phyloP scores from a whole-genome alignment of 1,284 basidiomycete species.

The Pseudozyma sp. region DNA sequence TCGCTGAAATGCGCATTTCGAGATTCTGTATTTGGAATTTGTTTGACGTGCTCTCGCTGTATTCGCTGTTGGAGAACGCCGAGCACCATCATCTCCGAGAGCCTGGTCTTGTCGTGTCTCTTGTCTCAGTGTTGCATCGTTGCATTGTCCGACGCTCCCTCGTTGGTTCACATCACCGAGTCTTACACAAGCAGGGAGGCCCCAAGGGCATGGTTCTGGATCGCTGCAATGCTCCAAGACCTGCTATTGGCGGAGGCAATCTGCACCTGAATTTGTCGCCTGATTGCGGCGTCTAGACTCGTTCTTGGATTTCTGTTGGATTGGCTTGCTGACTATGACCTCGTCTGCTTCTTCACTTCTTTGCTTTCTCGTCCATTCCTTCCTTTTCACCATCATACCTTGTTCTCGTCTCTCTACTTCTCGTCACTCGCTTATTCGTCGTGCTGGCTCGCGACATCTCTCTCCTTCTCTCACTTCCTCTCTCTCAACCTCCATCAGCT shows the following conservation, averaged over 20 bases:
- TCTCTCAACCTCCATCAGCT: constrained; percentile 49
- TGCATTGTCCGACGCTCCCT: background rate
- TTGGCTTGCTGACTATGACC: constrained; percentile 7
- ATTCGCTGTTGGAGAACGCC: constrained; percentile 21
- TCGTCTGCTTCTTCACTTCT: background rate
- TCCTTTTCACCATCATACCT: background rate
- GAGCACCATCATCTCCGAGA: constrained; percentile 30
- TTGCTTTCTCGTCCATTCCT: background rate
- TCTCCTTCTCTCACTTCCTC: background rate
- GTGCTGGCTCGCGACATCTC: constrained; percentile 25
- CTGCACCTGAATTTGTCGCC: too few species aligned
- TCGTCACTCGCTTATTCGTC: constrained; percentile 1
- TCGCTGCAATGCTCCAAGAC: too few species aligned
- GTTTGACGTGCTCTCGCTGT: background rate
- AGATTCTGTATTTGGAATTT: constrained; percentile 12
- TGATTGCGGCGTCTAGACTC: too few species aligned
- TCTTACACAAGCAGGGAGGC: too few species aligned
- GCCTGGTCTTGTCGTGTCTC: background rate
- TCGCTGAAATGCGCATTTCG: constrained; percentile 6
- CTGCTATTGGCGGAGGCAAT: too few species aligned
- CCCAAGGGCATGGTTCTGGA: too few species aligned
- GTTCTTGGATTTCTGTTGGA: background rate
- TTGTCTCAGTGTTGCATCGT: background rate
- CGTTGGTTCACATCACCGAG: background rate
- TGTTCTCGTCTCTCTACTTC: background rate